A percentile compares a stretch with the other conserved stretches of the same genome.
phyloP scores from a whole-genome alignment of 345 rosid species.

The Brassica nigra region DNA sequence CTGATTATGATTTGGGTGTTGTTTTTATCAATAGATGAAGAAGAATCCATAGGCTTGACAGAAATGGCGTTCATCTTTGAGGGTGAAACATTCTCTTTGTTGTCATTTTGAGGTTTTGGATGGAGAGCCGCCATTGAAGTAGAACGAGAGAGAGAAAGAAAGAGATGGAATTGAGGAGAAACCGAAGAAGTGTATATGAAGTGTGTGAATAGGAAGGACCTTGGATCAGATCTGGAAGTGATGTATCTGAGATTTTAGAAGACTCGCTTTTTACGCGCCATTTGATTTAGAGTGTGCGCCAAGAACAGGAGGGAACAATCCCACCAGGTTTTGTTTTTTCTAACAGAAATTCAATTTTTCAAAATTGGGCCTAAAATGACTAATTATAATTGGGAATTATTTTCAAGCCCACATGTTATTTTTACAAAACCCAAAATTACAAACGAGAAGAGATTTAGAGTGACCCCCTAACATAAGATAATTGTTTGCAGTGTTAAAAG shows the following conservation, averaged over 20 bases:
- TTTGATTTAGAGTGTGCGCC: background rate
- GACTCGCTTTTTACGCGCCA: background rate
- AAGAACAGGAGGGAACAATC: background rate
- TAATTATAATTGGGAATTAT: background rate
- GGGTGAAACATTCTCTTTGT: slow-evolving; percentile 39
- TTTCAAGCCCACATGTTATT: background rate
- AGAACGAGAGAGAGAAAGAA: background rate
- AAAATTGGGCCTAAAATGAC: background rate
- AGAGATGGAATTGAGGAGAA: slow-evolving; percentile 17
- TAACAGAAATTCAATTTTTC: background rate
- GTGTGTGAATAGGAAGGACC: slow-evolving; percentile 18
- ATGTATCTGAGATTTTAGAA: slow-evolving; percentile 22
- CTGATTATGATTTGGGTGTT: slow-evolving; percentile 26
- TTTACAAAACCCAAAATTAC: background rate
- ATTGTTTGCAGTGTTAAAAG: too few relatives aligned
- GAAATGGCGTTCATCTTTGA: background rate
- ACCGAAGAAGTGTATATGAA: slow-evolving; percentile 30
- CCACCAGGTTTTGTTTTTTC: background rate
- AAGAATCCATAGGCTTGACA: slow-evolving; percentile 21
- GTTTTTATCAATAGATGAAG: slow-evolving; percentile 14
- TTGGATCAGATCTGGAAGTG: slow-evolving; percentile 19
- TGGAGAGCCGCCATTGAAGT: slow-evolving; percentile 30
- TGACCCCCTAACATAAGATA: background rate
- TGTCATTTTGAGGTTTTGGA: slow-evolving; percentile 3
- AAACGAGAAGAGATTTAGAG: background rate